Evolutionary conservation across 108 stramenopile species (phyloP).

Genomic region (Fistulifera solaris): DNA sequence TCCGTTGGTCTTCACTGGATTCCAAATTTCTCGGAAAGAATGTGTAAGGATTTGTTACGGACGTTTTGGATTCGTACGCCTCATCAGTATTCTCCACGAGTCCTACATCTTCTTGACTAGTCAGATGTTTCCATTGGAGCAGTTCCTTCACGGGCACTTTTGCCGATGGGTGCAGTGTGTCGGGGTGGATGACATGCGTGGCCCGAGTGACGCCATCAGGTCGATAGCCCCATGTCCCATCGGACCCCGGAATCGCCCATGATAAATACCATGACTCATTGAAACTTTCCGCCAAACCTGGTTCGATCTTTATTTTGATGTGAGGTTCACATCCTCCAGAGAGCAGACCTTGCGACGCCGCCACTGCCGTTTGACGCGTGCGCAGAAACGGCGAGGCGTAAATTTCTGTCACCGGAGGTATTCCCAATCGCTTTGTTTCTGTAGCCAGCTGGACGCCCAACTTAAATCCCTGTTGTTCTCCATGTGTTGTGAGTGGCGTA

Average conservation of each 20-base stretch:
- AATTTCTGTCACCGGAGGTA: conserved; percentile 23
- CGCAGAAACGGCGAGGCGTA: conserved; percentile 38
- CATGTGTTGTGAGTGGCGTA: conserved; percentile 34
- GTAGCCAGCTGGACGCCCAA: conserved; percentile 19
- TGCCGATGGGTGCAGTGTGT: conserved; percentile 16
- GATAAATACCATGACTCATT: conserved; percentile 43
- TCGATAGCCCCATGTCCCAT: conserved; percentile 41
- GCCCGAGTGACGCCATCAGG: conserved; percentile 9
- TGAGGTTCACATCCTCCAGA: neutral
- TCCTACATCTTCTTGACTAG: conserved; percentile 5
- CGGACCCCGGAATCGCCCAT: conserved; percentile 30
- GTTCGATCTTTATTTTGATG: conserved; percentile 19
- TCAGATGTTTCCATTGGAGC: conserved; percentile 14
- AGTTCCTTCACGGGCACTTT: conserved; percentile 13
- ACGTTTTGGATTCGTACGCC: conserved; percentile 18
- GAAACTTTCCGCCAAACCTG: conserved; percentile 37
- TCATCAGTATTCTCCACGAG: conserved; percentile 10
- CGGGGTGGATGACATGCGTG: conserved; percentile 4
- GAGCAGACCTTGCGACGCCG: conserved; percentile 5
- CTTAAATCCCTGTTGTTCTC: conserved; percentile 15
- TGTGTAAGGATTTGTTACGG: conserved; percentile 14
- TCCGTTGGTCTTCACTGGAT: conserved; percentile 14
- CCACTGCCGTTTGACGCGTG: conserved; percentile 35
- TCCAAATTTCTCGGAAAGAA: conserved; percentile 28
- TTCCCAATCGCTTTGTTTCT: conserved; percentile 11